These are phyloP conservation scores for Litsea cubeba DNA, from an alignment of 164 flowering plant genomes.

Conservation along the genomic window DNA sequence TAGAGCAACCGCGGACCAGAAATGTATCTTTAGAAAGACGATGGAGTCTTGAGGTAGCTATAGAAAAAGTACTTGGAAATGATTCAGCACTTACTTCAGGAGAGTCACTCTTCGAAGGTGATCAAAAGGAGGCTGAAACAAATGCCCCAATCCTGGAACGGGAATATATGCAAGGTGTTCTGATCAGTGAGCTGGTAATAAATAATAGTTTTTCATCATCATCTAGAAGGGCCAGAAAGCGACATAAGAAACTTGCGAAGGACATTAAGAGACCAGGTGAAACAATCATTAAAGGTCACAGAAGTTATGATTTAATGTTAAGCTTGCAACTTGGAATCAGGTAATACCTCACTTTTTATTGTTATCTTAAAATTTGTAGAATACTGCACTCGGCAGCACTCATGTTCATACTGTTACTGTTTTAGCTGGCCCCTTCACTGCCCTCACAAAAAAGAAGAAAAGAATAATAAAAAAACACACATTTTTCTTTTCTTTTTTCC, in stretches of 20 bases:
- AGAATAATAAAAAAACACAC: too few species aligned
- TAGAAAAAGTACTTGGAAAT: slow-evolving; percentile 78
- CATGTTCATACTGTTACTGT: too few species aligned
- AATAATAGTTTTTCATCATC: slow-evolving; percentile 50
- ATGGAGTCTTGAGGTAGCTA: slow-evolving; percentile 92
- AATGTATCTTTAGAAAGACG: slow-evolving; percentile 80
- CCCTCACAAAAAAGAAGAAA: too few species aligned
- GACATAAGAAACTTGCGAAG: slow-evolving; percentile 66
- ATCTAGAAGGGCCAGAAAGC: slow-evolving; percentile 64
- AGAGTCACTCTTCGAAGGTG: slow-evolving; percentile 37
- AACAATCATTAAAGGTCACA: slow-evolving; percentile 87
- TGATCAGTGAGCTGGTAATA: slow-evolving; percentile 86
- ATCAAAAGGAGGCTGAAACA: slow-evolving; percentile 33
- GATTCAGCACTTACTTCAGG: slow-evolving; percentile 43
- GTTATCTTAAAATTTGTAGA: background rate
- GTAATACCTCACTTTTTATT: slow-evolving; percentile 21
- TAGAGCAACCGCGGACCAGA: slow-evolving; percentile 49
- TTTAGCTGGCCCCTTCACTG: too few species aligned
- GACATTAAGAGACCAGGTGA: slow-evolving; percentile 90
- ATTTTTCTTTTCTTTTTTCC: too few species aligned
- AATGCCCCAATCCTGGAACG: slow-evolving; percentile 72
- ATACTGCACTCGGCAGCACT: background rate
- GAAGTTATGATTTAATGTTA: slow-evolving; percentile 98
- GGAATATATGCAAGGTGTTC: slow-evolving; percentile 94
- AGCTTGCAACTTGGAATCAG: slow-evolving; percentile 99